Conservation (phyloP, 306 rosid genomes). For the Adenanthera pavonina region DNA sequence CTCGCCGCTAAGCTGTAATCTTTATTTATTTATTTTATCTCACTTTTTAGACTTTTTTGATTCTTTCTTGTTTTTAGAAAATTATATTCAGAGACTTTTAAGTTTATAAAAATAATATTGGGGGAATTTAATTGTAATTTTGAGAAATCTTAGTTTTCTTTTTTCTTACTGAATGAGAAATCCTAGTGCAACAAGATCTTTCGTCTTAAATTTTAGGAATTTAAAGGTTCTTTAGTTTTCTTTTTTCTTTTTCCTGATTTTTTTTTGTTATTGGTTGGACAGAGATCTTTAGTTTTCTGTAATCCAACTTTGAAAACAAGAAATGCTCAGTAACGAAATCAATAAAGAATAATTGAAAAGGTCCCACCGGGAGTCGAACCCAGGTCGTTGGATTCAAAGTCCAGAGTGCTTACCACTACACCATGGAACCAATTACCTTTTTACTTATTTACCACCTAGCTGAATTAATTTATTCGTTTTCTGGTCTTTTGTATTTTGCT, state of each 20-base stretch:
- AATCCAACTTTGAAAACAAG: not conserved
- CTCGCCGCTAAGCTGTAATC: not conserved
- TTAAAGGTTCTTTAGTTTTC: not conserved
- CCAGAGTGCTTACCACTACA: constrained; percentile 44
- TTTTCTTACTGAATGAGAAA: no score
- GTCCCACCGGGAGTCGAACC: constrained; percentile 49
- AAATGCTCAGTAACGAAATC: not conserved
- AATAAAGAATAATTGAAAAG: not conserved
- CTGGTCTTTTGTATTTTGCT: not conserved
- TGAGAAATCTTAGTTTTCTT: not conserved
- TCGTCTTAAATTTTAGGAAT: not conserved
- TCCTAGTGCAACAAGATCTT: not conserved
- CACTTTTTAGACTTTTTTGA: not conserved
- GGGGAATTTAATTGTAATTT: not conserved
- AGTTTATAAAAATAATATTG: not conserved
- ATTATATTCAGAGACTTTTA: not conserved
- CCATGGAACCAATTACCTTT: constrained; percentile 37
- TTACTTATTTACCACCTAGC: not conserved
- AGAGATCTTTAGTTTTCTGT: not conserved
- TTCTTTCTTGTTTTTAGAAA: constrained; percentile 2
- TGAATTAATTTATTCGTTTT: no score
- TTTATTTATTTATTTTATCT: not conserved
- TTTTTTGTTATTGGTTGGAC: not conserved
- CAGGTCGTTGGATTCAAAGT: constrained; percentile 30
- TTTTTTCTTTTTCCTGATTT: not conserved